Evolutionary conservation across 305 asterid species (phyloP).

Genomic region (Fraxinus latifolia): DNA sequence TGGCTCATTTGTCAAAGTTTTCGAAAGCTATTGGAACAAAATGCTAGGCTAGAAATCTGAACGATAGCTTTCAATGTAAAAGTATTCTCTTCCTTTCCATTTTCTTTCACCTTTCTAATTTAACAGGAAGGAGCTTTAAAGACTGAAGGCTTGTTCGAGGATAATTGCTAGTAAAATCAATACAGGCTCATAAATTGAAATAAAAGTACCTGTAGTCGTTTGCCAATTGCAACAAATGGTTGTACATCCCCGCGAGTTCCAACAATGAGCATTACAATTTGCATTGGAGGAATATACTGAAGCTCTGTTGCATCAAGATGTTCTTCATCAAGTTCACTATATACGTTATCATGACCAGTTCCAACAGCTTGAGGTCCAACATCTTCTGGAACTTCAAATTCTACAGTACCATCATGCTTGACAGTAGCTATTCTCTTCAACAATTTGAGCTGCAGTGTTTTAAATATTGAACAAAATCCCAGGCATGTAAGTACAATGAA

Average conservation of each 20-base stretch:
- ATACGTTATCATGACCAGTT: conserved; percentile 36
- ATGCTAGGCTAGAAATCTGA: not conserved
- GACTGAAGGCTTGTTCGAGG: not conserved
- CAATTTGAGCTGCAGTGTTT: conserved; percentile 83
- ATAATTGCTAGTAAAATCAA: not conserved
- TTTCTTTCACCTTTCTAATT: not conserved
- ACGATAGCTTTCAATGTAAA: not conserved
- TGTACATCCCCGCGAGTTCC: conserved; percentile 98
- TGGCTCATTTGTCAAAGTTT: not conserved
- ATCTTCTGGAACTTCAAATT: conserved; percentile 84
- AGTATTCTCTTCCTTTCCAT: not conserved
- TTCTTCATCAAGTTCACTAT: conserved; percentile 54
- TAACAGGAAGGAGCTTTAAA: not conserved
- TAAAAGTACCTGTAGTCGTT: conserved; percentile 56
- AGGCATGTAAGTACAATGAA: not conserved
- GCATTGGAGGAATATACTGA: conserved; percentile 68
- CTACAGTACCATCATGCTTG: conserved; percentile 88
- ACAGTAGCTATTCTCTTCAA: conserved; percentile 91
- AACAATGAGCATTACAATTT: conserved; percentile 81
- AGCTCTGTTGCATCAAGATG: conserved; percentile 60
- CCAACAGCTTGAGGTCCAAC: conserved; percentile 47
- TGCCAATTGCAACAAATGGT: conserved; percentile 88
- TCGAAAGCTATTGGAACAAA: not conserved
- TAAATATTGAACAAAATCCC: conserved; percentile 42
- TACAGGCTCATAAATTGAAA: conserved; percentile 9